These are phyloP conservation scores for Tricholoma flavovirens DNA, from an alignment of 768 basidiomycete species.

Conservation along the genomic window DNA sequence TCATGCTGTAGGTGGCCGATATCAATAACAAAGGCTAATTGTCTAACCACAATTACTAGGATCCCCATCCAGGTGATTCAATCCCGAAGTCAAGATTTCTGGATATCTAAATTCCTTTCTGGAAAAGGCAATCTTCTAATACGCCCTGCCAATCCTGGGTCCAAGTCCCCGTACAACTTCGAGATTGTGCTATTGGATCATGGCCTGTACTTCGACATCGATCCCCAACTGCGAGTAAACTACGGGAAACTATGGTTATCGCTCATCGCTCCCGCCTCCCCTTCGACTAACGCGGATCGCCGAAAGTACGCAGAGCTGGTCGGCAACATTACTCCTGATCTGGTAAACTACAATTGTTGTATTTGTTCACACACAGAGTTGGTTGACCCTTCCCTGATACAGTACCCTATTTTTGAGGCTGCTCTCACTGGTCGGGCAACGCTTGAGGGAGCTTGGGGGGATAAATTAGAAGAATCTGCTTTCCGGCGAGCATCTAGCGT, in stretches of 20 bases:
- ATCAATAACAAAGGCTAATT: neutral
- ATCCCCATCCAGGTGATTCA: conserved; percentile 74
- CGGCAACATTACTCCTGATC: conserved; percentile 83
- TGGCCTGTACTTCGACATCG: conserved; percentile 89
- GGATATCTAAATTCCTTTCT: neutral
- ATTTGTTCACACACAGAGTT: neutral
- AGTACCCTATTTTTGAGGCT: conserved; percentile 95
- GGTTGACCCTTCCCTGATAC: neutral
- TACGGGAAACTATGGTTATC: conserved; percentile 90
- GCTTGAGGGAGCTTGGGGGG: conserved; percentile 57
- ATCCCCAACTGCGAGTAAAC: conserved; percentile 71
- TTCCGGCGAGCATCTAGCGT: conserved; percentile 68
- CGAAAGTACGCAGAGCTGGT: conserved; percentile 86
- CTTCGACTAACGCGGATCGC: conserved; percentile 58
- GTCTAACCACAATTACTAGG: conserved; percentile 34
- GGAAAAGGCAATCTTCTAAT: conserved; percentile 82
- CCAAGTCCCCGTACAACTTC: conserved; percentile 87
- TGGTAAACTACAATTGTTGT: conserved; percentile 45
- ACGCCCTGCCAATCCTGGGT: conserved; percentile 55
- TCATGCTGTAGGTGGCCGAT: conserved; percentile 53
- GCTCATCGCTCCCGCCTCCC: conserved; percentile 69
- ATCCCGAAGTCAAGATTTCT: neutral
- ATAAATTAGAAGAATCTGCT: conserved; percentile 29
- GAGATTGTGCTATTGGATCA: conserved; percentile 95
- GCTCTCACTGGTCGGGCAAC: conserved; percentile 87